A percentile compares a stretch with the other conserved stretches of the same genome.
These are phyloP conservation scores for Phalaenopsis aphrodite DNA, from an alignment of 106 monocot genomes.

Conservation along the genomic window DNA sequence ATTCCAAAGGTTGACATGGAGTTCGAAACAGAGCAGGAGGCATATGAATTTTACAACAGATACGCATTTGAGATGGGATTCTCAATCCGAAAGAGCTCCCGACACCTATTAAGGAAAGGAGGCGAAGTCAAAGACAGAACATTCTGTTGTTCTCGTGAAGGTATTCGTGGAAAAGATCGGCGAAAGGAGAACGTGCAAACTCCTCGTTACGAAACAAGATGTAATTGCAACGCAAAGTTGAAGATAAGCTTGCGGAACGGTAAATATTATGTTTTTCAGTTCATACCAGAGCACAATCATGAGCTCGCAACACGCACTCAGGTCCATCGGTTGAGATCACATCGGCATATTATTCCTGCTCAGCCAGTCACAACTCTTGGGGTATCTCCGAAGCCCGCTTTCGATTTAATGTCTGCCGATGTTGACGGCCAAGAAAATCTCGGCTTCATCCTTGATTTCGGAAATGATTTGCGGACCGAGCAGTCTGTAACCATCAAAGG, in stretches of 20 bases:
- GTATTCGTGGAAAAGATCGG: slow-evolving; percentile 12
- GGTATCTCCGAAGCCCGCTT: slow-evolving; percentile 6
- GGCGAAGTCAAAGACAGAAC: slow-evolving; percentile 6
- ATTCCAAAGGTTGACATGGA: slow-evolving; percentile 13
- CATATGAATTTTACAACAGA: slow-evolving; percentile 13
- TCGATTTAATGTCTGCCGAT: slow-evolving; percentile 9
- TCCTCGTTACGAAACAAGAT: slow-evolving; percentile 14
- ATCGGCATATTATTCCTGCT: slow-evolving; percentile 4
- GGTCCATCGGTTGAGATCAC: slow-evolving; percentile 10
- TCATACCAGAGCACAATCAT: slow-evolving; percentile 14
- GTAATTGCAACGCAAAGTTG: slow-evolving; percentile 12
- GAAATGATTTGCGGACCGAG: background rate
- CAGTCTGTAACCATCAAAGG: background rate
- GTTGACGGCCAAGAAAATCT: slow-evolving; percentile 14
- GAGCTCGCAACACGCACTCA: slow-evolving; percentile 8
- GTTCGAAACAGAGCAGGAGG: slow-evolving; percentile 15
- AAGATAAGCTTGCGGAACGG: slow-evolving; percentile 6
- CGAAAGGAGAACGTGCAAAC: slow-evolving; percentile 5
- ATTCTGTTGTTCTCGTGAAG: slow-evolving; percentile 17
- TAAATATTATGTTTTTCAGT: slow-evolving; percentile 12
- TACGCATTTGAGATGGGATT: slow-evolving; percentile 15
- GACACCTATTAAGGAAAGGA: slow-evolving; percentile 2
- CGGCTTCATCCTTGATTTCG: slow-evolving; percentile 10
- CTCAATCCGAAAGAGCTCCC: slow-evolving; percentile 7
- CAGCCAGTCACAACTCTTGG: background rate